Evolutionary conservation across 441 rosid genomes (phyloP), one percentile per base, ranked within the genome.

Genomic region (Jatropha multifida): DNA sequence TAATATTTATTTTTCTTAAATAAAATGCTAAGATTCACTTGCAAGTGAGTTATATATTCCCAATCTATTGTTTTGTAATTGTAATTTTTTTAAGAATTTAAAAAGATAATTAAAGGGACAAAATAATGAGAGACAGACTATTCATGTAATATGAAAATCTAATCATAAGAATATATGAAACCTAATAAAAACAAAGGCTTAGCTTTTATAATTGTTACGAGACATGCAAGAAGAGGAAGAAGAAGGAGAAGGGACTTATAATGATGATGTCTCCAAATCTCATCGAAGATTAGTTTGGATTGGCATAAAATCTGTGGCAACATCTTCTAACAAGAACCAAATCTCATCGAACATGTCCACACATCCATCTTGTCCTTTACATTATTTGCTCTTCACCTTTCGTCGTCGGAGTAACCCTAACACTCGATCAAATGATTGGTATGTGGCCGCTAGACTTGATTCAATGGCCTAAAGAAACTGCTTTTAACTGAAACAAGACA

Each of bases 251-350:
- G 11, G 9, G 15, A 42, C 4, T 20, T 2, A 1, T 68, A 66
- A 66, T 46, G 55, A 51, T 38, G 38, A 18, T 8, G 73, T 26
- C 10, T 54, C 48, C 73, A 54, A 54, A 54, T 69, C 23, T 23
- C 23, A 23, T 23, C 0, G 6, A 52, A 73, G 42, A 54, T 32
- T 42, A 42, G 37, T 42, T 18, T 79, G 12, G 65, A 72, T 61
- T 42, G 41, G 67, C 81, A 71, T 76, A 78, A 76, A 73, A 78
- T 83, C 81, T 58, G 18, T 2, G 56, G 70, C 62, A 38, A 49
- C 46, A 76, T 74, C 54, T 70, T 72, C 40, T 18, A 68, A 81
- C 86, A 74, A 58, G 71, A 68, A 78, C 72, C 83, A 79, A 65
- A 85, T 79, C 84, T 78, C 67, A 20, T 69, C 73, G 81, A 73